These are phyloP conservation scores for Kwoniella europaea DNA, from an alignment of 768 basidiomycete genomes.

Conservation along the genomic window DNA sequence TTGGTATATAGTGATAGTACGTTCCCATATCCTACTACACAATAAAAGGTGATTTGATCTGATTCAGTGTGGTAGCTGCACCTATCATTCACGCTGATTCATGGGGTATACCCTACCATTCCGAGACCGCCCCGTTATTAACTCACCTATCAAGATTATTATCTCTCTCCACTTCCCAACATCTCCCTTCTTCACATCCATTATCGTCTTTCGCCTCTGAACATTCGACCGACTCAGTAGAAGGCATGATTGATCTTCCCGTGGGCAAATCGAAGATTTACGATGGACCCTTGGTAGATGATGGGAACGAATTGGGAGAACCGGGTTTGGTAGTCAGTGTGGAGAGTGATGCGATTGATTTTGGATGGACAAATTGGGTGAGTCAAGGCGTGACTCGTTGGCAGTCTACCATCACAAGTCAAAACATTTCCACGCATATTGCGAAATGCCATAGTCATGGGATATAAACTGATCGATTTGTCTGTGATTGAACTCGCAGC, in stretches of 20 bases:
- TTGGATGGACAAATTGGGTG: slow-evolving; percentile 49
- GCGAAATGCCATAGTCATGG: not conserved
- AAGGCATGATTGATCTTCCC: slow-evolving; percentile 13
- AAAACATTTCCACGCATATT: not conserved
- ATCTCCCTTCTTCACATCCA: slow-evolving; percentile 30
- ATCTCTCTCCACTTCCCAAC: slow-evolving; percentile 32
- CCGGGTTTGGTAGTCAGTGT: slow-evolving; percentile 47
- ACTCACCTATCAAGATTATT: slow-evolving; percentile 42
- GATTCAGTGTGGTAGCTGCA: slow-evolving; percentile 13
- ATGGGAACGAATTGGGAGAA: slow-evolving; percentile 39
- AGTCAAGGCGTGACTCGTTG: not conserved
- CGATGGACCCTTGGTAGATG: slow-evolving; percentile 36
- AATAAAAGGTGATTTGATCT: not conserved
- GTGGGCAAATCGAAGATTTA: slow-evolving; percentile 20
- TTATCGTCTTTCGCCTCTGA: slow-evolving; percentile 24
- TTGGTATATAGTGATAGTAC: slow-evolving; percentile 9
- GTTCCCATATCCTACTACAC: not conserved
- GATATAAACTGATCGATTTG: not conserved
- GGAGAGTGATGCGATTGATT: slow-evolving; percentile 48
- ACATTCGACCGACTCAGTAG: slow-evolving; percentile 4
- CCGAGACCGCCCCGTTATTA: slow-evolving; percentile 35
- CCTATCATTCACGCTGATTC: slow-evolving; percentile 47
- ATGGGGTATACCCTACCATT: slow-evolving; percentile 44
- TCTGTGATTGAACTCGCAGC: slow-evolving; percentile 7
- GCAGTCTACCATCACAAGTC: not conserved